These are phyloP conservation scores for Ustilago nuda DNA, from an alignment of 1,284 basidiomycete species.

Conservation along the genomic window DNA sequence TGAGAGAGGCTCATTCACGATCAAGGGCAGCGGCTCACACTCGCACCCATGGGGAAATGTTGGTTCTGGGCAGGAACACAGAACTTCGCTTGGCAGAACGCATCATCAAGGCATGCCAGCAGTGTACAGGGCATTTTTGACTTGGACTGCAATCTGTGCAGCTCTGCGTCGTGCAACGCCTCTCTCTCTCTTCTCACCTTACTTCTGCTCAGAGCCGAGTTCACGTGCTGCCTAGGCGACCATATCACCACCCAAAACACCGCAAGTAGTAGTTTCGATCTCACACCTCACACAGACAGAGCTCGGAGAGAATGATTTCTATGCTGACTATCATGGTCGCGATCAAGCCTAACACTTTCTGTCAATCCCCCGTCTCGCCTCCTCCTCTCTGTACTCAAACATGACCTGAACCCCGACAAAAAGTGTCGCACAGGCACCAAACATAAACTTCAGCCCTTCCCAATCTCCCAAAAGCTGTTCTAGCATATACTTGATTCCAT, in stretches of 20 bases:
- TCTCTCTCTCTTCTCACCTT: not conserved
- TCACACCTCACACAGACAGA: not conserved
- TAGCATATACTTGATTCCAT: conserved; percentile 82
- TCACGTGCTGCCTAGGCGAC: not conserved
- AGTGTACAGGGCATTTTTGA: not conserved
- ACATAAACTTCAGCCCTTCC: conserved; percentile 78
- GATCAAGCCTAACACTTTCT: conserved; percentile 40
- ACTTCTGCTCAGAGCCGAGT: not conserved
- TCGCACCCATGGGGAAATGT: conserved; percentile 7
- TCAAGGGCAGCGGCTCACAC: not conserved
- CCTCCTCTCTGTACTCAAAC: conserved; percentile 72
- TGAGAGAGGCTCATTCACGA: not conserved
- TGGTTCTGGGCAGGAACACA: conserved; percentile 9
- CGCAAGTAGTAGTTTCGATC: not conserved
- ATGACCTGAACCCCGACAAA: conserved; percentile 90
- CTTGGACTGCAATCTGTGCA: not conserved
- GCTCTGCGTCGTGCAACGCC: not conserved
- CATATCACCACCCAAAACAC: not conserved
- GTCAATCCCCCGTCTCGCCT: conserved; percentile 47
- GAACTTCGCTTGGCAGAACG: not conserved
- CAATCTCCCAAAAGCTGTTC: conserved; percentile 76
- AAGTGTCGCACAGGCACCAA: conserved; percentile 76
- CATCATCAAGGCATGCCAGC: not conserved
- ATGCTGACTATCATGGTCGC: too few relatives aligned
- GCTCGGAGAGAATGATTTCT: too few relatives aligned